These are phyloP conservation scores for Aspergillus carlsbadensis DNA, from an alignment of 495 filamentous ascomycete species.

Conservation along the genomic window DNA sequence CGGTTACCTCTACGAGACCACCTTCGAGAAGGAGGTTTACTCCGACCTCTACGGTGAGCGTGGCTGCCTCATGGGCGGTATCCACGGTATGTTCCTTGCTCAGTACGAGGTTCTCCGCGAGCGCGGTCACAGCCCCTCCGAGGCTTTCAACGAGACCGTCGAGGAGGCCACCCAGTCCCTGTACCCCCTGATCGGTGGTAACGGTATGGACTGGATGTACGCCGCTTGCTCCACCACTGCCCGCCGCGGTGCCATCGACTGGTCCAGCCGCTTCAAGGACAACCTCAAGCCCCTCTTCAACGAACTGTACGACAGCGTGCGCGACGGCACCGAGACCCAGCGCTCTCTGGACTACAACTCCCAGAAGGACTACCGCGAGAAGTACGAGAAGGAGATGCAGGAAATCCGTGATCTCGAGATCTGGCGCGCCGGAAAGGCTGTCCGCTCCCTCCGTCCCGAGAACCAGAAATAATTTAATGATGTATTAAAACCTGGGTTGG, in stretches of 20 bases:
- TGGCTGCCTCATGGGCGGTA: constrained; percentile 99
- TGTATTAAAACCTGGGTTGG: constrained; percentile 29
- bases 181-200: constrained; percentile 91
- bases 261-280: constrained; percentile 92
- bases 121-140: constrained; percentile 91
- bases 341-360: constrained; percentile 93
- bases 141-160: constrained; percentile 99
- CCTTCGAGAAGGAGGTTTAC: constrained; percentile 99
- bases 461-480: constrained; percentile 71
- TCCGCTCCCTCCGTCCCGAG: constrained; percentile 86
- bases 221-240: constrained; percentile 98
- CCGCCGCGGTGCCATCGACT: constrained; percentile 97
- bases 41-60: constrained; percentile 99
- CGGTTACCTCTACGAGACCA: constrained; percentile 99
- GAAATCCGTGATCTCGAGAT: constrained; percentile 97
- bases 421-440: constrained; percentile 97
- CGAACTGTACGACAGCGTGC: constrained; percentile 88
- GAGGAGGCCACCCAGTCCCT: constrained; percentile 98
- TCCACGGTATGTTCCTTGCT: constrained; percentile 99
- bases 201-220: constrained; percentile 99
- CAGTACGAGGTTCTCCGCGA: constrained; percentile 99
- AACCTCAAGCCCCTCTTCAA: constrained; percentile 98
- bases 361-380: constrained; percentile 90
- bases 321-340: constrained; percentile 86
- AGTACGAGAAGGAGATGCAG: constrained; percentile 93